These are phyloP conservation scores for Xylaria sp. DNA, from an alignment of 2,329 filamentous ascomycete genomes.

Conservation along the genomic window DNA sequence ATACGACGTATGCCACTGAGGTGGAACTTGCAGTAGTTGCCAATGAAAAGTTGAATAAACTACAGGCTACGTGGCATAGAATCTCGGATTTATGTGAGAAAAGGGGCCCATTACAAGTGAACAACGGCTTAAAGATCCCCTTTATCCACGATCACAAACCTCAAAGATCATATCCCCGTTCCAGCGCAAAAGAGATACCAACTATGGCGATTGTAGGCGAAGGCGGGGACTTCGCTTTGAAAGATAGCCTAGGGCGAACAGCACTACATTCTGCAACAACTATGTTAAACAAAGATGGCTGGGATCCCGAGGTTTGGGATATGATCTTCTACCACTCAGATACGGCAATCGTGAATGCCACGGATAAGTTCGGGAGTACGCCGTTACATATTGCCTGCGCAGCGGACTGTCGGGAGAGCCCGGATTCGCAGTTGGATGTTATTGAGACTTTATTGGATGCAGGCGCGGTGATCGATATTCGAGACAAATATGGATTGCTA, in stretches of 20 bases:
- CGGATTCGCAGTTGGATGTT: not conserved
- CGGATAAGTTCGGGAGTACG: constrained; percentile 3
- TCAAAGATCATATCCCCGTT: not conserved
- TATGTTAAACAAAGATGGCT: not conserved
- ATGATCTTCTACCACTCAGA: not conserved
- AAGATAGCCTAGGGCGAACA: constrained; percentile 1
- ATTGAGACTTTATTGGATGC: not conserved
- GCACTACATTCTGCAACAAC: constrained; percentile 1
- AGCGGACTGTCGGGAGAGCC: too few species aligned
- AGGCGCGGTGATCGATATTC: not conserved
- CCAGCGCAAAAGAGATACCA: too few species aligned
- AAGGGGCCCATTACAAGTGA: too few species aligned
- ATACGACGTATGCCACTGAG: not conserved
- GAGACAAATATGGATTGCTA: constrained; percentile 3
- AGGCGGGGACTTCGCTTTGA: not conserved
- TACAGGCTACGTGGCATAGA: not conserved
- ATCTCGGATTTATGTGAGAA: not conserved
- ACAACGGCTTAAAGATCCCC: not conserved
- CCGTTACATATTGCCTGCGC: constrained; percentile 6
- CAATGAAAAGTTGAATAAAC: not conserved
- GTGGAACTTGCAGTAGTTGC: not conserved
- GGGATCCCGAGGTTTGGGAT: too few species aligned
- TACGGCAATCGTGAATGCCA: too few species aligned
- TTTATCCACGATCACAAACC: not conserved
- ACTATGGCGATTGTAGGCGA: too few species aligned